Evolutionary conservation across 306 rosid genomes (phyloP).

Genomic region (Dryas drummondii): DNA sequence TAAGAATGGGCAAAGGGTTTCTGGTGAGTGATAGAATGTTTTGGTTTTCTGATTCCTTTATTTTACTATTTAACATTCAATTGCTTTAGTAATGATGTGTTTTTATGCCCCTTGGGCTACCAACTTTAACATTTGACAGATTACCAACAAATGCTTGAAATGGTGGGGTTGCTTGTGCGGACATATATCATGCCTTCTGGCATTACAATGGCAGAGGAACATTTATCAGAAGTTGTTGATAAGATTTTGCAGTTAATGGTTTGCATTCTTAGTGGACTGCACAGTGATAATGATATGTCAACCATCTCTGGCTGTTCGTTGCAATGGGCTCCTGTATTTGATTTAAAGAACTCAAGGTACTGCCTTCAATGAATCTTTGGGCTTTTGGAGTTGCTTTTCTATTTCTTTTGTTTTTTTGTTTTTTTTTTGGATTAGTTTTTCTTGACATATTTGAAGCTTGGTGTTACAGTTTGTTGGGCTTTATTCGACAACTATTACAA

Average conservation of each 20-base stretch:
- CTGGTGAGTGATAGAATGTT: constrained; percentile 55
- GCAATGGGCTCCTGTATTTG: constrained; percentile 78
- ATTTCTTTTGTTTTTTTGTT: not conserved
- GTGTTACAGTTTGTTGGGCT: constrained; percentile 64
- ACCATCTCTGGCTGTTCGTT: constrained; percentile 58
- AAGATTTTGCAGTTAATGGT: constrained; percentile 62
- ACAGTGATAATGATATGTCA: constrained; percentile 35
- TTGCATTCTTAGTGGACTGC: constrained; percentile 65
- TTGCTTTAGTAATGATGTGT: constrained; percentile 6
- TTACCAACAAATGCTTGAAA: constrained; percentile 56
- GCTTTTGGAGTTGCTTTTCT: constrained; percentile 12
- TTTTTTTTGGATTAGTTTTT: not conserved
- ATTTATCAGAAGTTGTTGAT: constrained; percentile 42
- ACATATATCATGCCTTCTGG: constrained; percentile 43
- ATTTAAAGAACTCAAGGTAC: constrained; percentile 55
- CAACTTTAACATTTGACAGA: constrained; percentile 49
- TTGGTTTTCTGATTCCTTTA: constrained; percentile 7
- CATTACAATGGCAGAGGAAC: constrained; percentile 38
- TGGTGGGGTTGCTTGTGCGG: constrained; percentile 42
- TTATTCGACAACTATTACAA: constrained; percentile 53
- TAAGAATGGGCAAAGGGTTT: constrained; percentile 50
- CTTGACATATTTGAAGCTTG: constrained; percentile 35
- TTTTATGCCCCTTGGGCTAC: not conserved
- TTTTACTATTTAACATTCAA: not conserved
- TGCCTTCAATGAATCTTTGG: constrained; percentile 16